Evolutionary conservation across 164 flowering plant species (phyloP).

Genomic region (Stephania yunnanensis): DNA sequence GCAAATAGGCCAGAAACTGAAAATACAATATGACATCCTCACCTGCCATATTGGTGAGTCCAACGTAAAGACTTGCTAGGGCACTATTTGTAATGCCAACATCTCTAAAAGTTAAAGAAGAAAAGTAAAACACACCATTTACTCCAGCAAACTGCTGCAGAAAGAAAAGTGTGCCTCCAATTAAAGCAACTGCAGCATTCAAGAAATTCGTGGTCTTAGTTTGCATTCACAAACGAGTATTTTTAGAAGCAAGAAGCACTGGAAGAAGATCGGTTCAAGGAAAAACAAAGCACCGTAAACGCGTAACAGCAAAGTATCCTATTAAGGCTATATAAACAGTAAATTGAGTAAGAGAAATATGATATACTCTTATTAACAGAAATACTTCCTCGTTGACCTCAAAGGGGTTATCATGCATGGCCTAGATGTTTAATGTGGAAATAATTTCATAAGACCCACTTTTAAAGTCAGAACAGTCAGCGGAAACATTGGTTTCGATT

Average conservation of each 20-base stretch:
- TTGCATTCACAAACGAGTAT: background rate
- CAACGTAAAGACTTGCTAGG: slow-evolving; percentile 62
- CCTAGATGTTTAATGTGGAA: no score
- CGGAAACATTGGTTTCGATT: no score
- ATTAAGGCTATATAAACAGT: no score
- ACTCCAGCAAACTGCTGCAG: slow-evolving; percentile 90
- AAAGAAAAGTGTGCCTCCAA: slow-evolving; percentile 70
- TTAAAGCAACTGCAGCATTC: slow-evolving; percentile 56
- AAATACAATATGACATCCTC: background rate
- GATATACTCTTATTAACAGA: no score
- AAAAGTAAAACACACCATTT: slow-evolving; percentile 82
- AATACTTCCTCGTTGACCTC: no score
- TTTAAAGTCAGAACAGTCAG: no score
- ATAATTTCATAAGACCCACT: no score
- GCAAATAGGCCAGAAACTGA: background rate
- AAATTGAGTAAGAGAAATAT: no score
- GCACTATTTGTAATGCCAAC: slow-evolving; percentile 61
- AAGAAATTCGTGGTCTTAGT: slow-evolving; percentile 5
- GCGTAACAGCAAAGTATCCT: no score
- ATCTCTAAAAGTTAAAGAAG: slow-evolving; percentile 73
- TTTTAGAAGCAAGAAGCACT: background rate
- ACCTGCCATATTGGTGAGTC: slow-evolving; percentile 83
- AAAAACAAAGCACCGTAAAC: background rate
- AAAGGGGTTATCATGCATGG: no score
- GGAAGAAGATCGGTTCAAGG: background rate